These are phyloP conservation scores for Rhododendron molle DNA, from an alignment of 148 eudicot species.

Conservation along the genomic window DNA sequence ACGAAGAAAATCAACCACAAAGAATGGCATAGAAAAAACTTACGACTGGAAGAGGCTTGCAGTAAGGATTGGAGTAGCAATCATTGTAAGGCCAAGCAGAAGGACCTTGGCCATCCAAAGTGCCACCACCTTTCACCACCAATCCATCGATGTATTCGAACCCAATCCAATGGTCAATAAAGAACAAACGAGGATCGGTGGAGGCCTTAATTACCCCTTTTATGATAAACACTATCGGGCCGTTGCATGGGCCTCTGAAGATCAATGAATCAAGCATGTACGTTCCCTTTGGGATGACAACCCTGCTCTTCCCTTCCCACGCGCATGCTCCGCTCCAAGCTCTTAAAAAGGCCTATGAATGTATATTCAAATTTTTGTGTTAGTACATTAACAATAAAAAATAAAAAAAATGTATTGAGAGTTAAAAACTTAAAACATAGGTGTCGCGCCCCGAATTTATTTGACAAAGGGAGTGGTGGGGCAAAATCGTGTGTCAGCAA, in stretches of 20 bases:
- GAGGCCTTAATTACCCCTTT: slow-evolving; percentile 46
- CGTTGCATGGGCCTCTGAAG: slow-evolving; percentile 47
- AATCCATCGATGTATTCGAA: slow-evolving; percentile 33
- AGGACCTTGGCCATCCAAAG: slow-evolving; percentile 42
- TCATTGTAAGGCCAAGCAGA: slow-evolving; percentile 31
- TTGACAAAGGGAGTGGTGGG: background rate
- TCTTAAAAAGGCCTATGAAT: slow-evolving; percentile 38
- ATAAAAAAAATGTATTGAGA: too few species aligned
- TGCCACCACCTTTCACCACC: slow-evolving; percentile 42
- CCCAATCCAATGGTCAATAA: slow-evolving; percentile 34
- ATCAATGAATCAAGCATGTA: slow-evolving; percentile 26
- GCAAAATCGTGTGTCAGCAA: too few species aligned
- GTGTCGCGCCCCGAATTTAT: background rate
- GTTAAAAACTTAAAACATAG: too few species aligned
- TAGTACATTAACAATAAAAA: background rate
- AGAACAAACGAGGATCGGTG: slow-evolving; percentile 4
- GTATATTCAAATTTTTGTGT: background rate
- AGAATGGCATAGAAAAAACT: slow-evolving; percentile 11
- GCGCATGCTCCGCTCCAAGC: slow-evolving; percentile 63
- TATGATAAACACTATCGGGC: slow-evolving; percentile 24
- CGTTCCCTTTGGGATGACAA: slow-evolving; percentile 33
- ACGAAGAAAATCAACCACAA: too few species aligned
- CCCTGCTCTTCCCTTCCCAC: slow-evolving; percentile 27
- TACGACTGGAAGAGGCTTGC: slow-evolving; percentile 37
- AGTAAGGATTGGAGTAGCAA: slow-evolving; percentile 17